A percentile compares a stretch with the other conserved stretches of the same genome.
phyloP scores from a whole-genome alignment of 345 rosid species.

The Cardamine occulta region DNA sequence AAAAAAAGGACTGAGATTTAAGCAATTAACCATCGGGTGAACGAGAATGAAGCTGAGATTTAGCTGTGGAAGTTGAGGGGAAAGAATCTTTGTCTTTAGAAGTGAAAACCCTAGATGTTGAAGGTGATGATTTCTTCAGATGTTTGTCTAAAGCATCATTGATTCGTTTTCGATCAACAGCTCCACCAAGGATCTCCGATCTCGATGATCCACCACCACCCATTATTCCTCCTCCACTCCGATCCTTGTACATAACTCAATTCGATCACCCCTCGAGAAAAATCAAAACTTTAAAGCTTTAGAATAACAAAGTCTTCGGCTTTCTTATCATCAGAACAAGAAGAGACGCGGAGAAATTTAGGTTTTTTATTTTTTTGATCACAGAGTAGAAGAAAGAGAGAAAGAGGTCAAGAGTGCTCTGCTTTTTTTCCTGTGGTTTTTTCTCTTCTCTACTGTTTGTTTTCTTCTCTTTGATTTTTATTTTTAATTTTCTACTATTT shows the following conservation, averaged over 20 bases:
- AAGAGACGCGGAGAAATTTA: slow-evolving; percentile 50
- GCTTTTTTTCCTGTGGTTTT: slow-evolving; percentile 45
- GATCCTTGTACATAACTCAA: slow-evolving; percentile 63
- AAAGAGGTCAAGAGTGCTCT: slow-evolving; percentile 36
- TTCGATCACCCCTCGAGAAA: slow-evolving; percentile 1
- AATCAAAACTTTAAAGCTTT: background rate
- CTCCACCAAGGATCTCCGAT: slow-evolving; percentile 75
- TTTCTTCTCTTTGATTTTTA: slow-evolving; percentile 26
- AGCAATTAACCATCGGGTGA: slow-evolving; percentile 48
- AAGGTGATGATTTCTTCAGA: slow-evolving; percentile 85
- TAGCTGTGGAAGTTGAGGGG: slow-evolving; percentile 76
- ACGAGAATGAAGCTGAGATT: slow-evolving; percentile 66
- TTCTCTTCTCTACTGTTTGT: slow-evolving; percentile 32
- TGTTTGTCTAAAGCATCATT: slow-evolving; percentile 92
- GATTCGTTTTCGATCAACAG: slow-evolving; percentile 82
- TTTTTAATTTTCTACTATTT: background rate
- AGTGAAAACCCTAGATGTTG: slow-evolving; percentile 70
- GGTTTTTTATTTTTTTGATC: slow-evolving; percentile 34
- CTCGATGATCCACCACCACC: slow-evolving; percentile 81
- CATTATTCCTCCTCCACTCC: slow-evolving; percentile 63
- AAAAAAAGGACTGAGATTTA: background rate
- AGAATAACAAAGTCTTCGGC: slow-evolving; percentile 20
- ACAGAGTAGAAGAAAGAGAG: slow-evolving; percentile 35
- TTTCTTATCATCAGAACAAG: slow-evolving; percentile 23
- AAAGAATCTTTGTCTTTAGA: slow-evolving; percentile 68